Percentiles rank a stretch among this genome's conserved stretches.
These are phyloP conservation scores for Chaetomium sp. DNA, from an alignment of 2,329 filamentous ascomycete genomes.

Conservation along the genomic window DNA sequence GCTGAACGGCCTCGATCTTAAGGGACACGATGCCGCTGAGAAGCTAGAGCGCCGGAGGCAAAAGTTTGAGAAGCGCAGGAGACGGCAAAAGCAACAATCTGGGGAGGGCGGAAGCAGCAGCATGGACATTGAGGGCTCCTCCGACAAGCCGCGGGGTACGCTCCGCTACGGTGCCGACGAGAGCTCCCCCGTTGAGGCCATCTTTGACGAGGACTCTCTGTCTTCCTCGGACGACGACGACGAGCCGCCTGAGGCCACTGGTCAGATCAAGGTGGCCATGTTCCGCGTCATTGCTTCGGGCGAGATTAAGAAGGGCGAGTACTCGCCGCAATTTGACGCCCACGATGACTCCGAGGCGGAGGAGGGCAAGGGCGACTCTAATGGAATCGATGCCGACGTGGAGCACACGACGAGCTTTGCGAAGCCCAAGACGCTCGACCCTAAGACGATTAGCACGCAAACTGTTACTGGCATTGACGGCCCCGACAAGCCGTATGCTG, in stretches of 20 bases:
- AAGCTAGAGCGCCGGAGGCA: conserved; percentile 83
- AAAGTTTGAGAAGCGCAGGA: conserved; percentile 65
- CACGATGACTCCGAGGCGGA: conserved; percentile 84
- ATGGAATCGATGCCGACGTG: conserved; percentile 68
- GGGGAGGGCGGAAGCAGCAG: conserved; percentile 32
- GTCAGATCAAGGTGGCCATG: conserved; percentile 96
- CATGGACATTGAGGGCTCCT: conserved; percentile 33
- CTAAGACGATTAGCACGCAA: conserved; percentile 96
- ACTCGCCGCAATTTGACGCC: conserved; percentile 94
- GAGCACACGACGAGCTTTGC: conserved; percentile 98
- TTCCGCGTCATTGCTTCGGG: conserved; percentile 92
- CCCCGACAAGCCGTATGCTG: conserved; percentile 90
- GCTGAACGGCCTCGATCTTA: conserved; percentile 93
- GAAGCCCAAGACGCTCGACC: conserved; percentile 91
- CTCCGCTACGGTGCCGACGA: conserved; percentile 76
- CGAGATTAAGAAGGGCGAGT: conserved; percentile 96
- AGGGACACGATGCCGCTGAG: conserved; percentile 83
- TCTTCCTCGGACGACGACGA: conserved; percentile 77
- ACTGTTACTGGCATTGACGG: conserved; percentile 98
- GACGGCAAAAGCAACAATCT: conserved; percentile 49
- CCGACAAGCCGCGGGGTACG: conserved; percentile 48
- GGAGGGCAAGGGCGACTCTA: conserved; percentile 43
- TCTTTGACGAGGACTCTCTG: conserved; percentile 63
- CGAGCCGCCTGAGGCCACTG: conserved; percentile 85
- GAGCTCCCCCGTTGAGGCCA: conserved; percentile 64